A percentile compares a stretch with the other conserved stretches of the same genome.
Evolutionary conservation across 192 early-diverging fungal genomes (phyloP).

Genomic region (Coemansia sp.): DNA sequence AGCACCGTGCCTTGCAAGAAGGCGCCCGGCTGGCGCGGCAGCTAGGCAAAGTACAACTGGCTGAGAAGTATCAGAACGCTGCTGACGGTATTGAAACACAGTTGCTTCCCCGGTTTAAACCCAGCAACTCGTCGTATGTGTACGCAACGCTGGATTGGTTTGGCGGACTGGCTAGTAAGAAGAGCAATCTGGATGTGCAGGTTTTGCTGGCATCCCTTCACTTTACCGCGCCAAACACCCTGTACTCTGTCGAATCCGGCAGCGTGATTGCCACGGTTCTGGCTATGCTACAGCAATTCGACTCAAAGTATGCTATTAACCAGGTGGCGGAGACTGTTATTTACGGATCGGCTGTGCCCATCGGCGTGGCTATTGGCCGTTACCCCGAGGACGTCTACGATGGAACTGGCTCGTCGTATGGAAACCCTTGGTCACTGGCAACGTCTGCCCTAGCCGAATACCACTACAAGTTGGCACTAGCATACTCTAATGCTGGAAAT

Average conservation of each 20-base stretch:
- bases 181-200: slow-evolving; percentile 56
- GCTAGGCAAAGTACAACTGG: background rate
- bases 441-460: slow-evolving; percentile 62
- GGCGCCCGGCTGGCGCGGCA: slow-evolving; percentile 53
- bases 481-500: slow-evolving; percentile 11
- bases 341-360: slow-evolving; percentile 3
- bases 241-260: slow-evolving; percentile 7
- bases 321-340: slow-evolving; percentile 11
- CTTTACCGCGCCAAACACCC: slow-evolving; percentile 15
- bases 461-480: slow-evolving; percentile 52
- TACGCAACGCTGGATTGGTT: slow-evolving; percentile 33
- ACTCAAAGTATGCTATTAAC: slow-evolving; percentile 23
- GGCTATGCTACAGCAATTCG: slow-evolving; percentile 13
- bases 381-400: slow-evolving; percentile 78
- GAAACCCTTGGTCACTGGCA: slow-evolving; percentile 75
- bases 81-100: slow-evolving; percentile 27
- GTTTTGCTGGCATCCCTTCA: slow-evolving; percentile 58
- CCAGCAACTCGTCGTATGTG: slow-evolving; percentile 10
- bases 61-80: slow-evolving; percentile 25
- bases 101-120: slow-evolving; percentile 47
- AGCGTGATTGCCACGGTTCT: slow-evolving; percentile 20
- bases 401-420: slow-evolving; percentile 57
- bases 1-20: slow-evolving; percentile 54
- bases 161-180: slow-evolving; percentile 49
- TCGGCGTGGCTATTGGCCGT: slow-evolving; percentile 62